Base-by-base conservation (phyloP, 768 basidiomycete genomes). In the Artomyces pyxidatus region DNA sequence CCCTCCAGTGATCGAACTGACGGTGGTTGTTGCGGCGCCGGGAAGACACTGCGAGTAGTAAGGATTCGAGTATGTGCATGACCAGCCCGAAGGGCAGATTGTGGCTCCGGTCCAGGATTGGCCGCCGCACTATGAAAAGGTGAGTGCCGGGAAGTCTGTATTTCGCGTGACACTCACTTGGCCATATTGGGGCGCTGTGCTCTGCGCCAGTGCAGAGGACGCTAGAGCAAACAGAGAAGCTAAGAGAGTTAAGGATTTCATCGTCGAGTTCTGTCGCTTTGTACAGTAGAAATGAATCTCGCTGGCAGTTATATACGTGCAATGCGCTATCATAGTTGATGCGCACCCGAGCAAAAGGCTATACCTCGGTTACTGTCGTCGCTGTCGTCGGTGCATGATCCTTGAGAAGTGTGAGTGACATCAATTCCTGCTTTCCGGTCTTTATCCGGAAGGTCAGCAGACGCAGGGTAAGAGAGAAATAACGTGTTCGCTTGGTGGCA, bases 1-100 rank as follows among this genome's bases (percentile, higher is more conserved):
- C n/a, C n/a, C n/a, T n/a, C n/a, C n/a, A n/a, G n/a, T n/a, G 14
- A 57, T 41, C 14, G 57, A 53, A 4, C 58, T 49, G 5, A 60
- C 44, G 12, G 60, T 59, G 11, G 56, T 38, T 5, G 65, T 59
- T 6, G 67, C 54, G 1, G 68, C 62, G 10, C 32, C 35, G 72
- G n/a, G 74, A 30, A 80, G 67, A 57, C 78, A 80, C 56, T 78
- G 78, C 3, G 71, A 77, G 59, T 77, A 79, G 50, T 69, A 79
- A 9, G 63, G 54, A 56, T 75, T 77, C 7, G 68, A 60, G 38
- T 61, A 60, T 2, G 63, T 71, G 61, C 77, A 79, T 6, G 63
- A 61, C 66, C 69, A 73, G 21, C 76, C 76, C 2, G 65, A 62
- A 4, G 70, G 65, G 50, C 77, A 81, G 3, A 63, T 59, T 3